Conservation (phyloP, 345 rosid genomes). For the Salix purpurea region DNA sequence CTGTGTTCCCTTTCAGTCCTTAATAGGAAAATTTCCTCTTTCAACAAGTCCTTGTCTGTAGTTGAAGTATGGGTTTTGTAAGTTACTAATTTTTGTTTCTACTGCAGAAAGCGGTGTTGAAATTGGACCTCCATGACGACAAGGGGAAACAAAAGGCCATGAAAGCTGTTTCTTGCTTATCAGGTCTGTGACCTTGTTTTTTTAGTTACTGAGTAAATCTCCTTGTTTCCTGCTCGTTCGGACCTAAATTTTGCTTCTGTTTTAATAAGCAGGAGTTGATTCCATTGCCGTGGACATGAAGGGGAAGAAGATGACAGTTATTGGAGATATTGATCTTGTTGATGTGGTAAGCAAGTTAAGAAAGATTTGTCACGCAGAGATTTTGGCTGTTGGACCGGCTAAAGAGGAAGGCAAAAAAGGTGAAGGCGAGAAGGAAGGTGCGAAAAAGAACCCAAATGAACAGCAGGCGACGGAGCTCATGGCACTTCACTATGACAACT, state of each 20-base stretch:
- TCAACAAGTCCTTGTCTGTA: not conserved
- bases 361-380: constrained; percentile 30
- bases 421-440: constrained; percentile 22
- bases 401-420: constrained; percentile 29
- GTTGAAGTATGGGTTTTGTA: not conserved
- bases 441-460: constrained; percentile 24
- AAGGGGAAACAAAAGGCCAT: constrained; percentile 50
- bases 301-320: constrained; percentile 51
- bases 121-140: constrained; percentile 45
- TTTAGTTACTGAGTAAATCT: not conserved
- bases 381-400: constrained; percentile 53
- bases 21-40: not conserved
- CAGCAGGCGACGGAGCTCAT: constrained; percentile 30
- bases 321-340: constrained; percentile 47
- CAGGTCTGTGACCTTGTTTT: constrained; percentile 32
- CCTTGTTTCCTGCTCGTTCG: not conserved
- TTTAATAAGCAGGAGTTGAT: constrained; percentile 37
- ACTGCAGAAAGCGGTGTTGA: constrained; percentile 62
- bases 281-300: constrained; percentile 54
- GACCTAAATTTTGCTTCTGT: not conserved
- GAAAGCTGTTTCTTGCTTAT: constrained; percentile 39
- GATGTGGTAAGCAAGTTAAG: constrained; percentile 36
- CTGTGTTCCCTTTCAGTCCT: not conserved
- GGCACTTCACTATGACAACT: constrained; percentile 9
- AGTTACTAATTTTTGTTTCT: constrained; percentile 5